A percentile compares a stretch with the other conserved stretches of the same genome.
Conservation (phyloP, 202 grass and related monocot genomes). For the Digitaria exilis region DNA sequence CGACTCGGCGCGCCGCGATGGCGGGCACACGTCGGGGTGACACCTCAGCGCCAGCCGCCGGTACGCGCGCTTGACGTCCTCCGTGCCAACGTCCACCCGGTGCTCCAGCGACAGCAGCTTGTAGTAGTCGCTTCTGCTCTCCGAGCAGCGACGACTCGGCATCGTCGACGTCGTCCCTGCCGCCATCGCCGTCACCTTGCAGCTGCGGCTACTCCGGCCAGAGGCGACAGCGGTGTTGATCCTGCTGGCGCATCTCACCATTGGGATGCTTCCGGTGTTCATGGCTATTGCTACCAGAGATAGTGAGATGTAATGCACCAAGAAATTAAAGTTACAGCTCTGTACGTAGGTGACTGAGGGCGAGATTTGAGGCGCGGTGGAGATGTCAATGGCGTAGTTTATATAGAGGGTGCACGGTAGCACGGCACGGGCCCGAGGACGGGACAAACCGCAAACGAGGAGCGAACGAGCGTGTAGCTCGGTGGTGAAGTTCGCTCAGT, state of each 20-base stretch:
- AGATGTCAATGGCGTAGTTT: background rate
- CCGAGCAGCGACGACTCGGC: background rate
- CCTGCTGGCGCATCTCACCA: background rate
- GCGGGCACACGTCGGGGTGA: conserved; percentile 59
- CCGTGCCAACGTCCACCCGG: conserved; percentile 27
- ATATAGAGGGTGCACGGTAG: background rate
- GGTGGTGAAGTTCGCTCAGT: no score
- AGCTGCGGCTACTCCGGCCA: background rate
- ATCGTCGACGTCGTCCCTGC: background rate
- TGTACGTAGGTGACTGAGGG: background rate
- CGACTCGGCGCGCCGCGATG: conserved; percentile 35
- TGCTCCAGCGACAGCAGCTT: conserved; percentile 55
- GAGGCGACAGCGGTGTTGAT: background rate
- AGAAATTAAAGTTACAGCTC: no score
- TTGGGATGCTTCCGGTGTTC: background rate
- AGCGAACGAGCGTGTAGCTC: no score
- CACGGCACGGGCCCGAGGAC: background rate
- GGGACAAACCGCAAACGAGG: background rate
- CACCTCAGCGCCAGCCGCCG: conserved; percentile 48
- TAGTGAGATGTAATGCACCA: background rate
- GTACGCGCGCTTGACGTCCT: conserved; percentile 59
- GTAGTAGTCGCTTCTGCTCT: conserved; percentile 48
- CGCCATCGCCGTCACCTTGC: background rate
- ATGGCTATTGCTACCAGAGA: background rate
- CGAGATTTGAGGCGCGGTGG: background rate